Percentiles rank a stretch among this genome's conserved stretches.
These are phyloP conservation scores for Saussurea involucrata DNA, from an alignment of 129 eudicot species.

Conservation along the genomic window DNA sequence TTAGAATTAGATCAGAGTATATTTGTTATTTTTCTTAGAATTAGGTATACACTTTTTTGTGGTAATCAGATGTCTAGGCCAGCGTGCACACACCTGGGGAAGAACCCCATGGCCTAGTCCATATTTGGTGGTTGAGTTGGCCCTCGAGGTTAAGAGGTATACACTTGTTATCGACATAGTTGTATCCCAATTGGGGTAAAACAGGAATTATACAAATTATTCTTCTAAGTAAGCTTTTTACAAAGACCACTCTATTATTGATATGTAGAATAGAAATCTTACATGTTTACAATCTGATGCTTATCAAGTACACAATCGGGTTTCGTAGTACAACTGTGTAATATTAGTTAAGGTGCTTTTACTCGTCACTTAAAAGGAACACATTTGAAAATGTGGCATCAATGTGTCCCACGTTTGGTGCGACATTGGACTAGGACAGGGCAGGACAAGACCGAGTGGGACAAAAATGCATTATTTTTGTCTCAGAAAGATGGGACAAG, in stretches of 20 bases:
- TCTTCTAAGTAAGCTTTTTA: not conserved
- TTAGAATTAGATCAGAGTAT: no score
- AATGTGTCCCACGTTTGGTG: not conserved
- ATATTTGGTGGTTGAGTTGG: not conserved
- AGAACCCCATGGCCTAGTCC: not conserved
- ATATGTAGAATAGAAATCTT: not conserved
- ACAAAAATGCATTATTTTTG: no score
- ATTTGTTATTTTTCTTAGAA: no score
- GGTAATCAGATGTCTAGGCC: not conserved
- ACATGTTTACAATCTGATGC: not conserved
- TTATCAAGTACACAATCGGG: not conserved
- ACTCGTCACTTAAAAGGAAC: not conserved
- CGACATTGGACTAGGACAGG: not conserved
- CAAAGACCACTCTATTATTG: not conserved
- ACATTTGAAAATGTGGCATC: not conserved
- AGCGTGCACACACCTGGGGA: not conserved
- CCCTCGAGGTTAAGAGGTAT: not conserved
- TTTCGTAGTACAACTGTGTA: not conserved
- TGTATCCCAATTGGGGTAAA: no score
- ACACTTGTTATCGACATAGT: not conserved
- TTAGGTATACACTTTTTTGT: not conserved
- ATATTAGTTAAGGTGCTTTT: not conserved
- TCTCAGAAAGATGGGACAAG: not conserved
- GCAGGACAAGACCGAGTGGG: not conserved
- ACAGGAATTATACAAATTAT: not conserved